A percentile compares a stretch with the other conserved stretches of the same genome.
Conservation (phyloP, 1,284 basidiomycete genomes). For the Tilletia walkeri region DNA sequence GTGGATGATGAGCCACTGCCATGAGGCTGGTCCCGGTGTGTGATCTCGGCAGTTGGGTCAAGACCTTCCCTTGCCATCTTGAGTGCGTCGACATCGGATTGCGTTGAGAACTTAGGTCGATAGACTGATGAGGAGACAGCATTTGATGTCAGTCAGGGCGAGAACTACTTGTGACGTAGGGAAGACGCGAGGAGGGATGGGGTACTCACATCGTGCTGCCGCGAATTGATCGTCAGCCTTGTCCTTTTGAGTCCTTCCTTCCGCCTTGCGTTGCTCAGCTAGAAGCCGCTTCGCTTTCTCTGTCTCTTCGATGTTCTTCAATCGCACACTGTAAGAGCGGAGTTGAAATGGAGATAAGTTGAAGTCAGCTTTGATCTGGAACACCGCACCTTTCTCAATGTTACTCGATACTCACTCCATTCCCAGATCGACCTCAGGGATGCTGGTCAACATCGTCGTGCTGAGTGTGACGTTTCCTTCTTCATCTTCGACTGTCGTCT, state of each 20-base stretch:
- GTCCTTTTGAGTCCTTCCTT: slow-evolving; percentile 59
- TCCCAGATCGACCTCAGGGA: slow-evolving; percentile 93
- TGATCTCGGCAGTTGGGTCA: slow-evolving; percentile 12
- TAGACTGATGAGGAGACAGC: slow-evolving; percentile 60
- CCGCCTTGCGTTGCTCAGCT: slow-evolving; percentile 67
- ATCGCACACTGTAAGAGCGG: slow-evolving; percentile 65
- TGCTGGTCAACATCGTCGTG: slow-evolving; percentile 85
- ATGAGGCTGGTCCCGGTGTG: background rate
- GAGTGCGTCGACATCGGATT: slow-evolving; percentile 80
- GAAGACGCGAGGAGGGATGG: background rate
- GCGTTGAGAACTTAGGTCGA: slow-evolving; percentile 71
- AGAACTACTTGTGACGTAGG: background rate
- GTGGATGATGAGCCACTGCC: slow-evolving; percentile 59
- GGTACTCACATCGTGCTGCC: slow-evolving; percentile 65
- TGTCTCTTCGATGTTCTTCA: slow-evolving; percentile 94
- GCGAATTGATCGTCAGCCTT: slow-evolving; percentile 76
- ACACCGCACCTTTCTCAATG: background rate
- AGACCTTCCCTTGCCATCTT: slow-evolving; percentile 64
- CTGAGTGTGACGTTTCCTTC: slow-evolving; percentile 91
- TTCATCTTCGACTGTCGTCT: slow-evolving; percentile 62
- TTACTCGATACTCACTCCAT: slow-evolving; percentile 74
- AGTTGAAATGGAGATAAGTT: slow-evolving; percentile 2
- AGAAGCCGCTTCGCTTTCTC: slow-evolving; percentile 87
- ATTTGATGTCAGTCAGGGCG: background rate
- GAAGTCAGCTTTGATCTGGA: slow-evolving; percentile 5